Conservation (phyloP, 2,329 filamentous ascomycete species). For the Aspergillus sp. region DNA sequence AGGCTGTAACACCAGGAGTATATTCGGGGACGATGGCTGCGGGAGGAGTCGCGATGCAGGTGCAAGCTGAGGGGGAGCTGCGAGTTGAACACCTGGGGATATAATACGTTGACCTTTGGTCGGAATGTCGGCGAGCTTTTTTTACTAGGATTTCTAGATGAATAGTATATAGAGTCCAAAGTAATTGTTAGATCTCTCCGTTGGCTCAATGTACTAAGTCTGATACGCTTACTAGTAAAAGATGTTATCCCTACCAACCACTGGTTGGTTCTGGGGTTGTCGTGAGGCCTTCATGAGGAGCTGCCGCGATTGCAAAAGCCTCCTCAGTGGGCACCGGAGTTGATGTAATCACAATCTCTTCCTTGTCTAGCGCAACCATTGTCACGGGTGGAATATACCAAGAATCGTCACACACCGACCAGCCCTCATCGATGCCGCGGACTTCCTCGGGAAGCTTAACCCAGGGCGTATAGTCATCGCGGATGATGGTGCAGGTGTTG, state of each 20-base stretch:
- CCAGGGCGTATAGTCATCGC: slow-evolving; percentile 23
- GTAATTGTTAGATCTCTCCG: neutral
- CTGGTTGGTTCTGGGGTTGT: neutral
- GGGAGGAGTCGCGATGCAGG: neutral
- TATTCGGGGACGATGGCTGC: neutral
- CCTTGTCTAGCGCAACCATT: slow-evolving; percentile 14
- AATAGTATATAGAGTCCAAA: neutral
- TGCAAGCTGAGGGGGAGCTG: neutral
- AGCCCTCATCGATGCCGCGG: slow-evolving; percentile 16
- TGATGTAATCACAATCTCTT: neutral
- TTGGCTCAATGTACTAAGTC: neutral
- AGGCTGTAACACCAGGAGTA: neutral
- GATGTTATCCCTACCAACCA: slow-evolving; percentile 1
- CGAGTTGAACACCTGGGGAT: no score
- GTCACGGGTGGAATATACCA: slow-evolving; percentile 27
- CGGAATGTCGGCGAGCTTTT: neutral
- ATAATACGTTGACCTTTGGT: neutral
- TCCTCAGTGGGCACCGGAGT: slow-evolving; percentile 18
- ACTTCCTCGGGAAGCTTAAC: slow-evolving; percentile 22
- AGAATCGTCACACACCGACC: slow-evolving; percentile 17
- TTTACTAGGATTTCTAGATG: neutral
- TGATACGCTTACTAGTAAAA: neutral
- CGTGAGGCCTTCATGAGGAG: neutral
- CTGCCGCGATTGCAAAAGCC: neutral
- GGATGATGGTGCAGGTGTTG: slow-evolving; percentile 19